These are phyloP conservation scores for Neofusicoccum parvum DNA, from an alignment of 2,329 filamentous ascomycete genomes.

Conservation along the genomic window DNA sequence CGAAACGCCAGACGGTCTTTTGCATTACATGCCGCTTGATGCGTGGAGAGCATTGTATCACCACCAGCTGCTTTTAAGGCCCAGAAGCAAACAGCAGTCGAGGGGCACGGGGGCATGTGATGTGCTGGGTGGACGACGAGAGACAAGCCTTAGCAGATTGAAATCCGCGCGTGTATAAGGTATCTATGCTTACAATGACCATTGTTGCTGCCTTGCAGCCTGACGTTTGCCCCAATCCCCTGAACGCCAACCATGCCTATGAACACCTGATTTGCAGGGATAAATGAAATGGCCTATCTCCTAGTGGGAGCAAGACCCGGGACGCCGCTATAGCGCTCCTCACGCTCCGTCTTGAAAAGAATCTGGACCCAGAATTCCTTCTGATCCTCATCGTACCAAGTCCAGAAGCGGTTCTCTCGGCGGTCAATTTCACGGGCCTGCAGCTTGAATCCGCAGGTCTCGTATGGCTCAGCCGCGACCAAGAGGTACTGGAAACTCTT, in stretches of 20 bases:
- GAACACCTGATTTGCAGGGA: not conserved
- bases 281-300: not conserved
- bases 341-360: slow-evolving; percentile 97
- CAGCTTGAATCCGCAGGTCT: slow-evolving; percentile 95
- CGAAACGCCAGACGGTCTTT: slow-evolving; percentile 14
- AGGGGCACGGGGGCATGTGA: not conserved
- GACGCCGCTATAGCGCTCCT: slow-evolving; percentile 78
- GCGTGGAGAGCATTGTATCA: slow-evolving; percentile 5
- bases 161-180: slow-evolving; percentile 14
- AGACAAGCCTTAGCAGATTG: slow-evolving; percentile 2
- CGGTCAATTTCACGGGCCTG: slow-evolving; percentile 92
- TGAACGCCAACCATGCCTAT: slow-evolving; percentile 13
- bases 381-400: slow-evolving; percentile 91
- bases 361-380: slow-evolving; percentile 98
- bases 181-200: slow-evolving; percentile 21
- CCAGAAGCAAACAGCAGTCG: not conserved
- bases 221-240: not conserved
- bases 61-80: not conserved
- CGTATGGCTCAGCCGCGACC: slow-evolving; percentile 95
- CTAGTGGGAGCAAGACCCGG: slow-evolving; percentile 60
- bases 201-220: slow-evolving; percentile 7
- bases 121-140: not conserved
- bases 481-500: slow-evolving; percentile 93
- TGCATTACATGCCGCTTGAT: slow-evolving; percentile 11
- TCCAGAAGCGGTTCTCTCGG: slow-evolving; percentile 84